Evolutionary conservation across 139 green algal genomes (phyloP), one percentile per base, ranked within the genome.

Genomic region (Ettlia oleoabundans): DNA sequence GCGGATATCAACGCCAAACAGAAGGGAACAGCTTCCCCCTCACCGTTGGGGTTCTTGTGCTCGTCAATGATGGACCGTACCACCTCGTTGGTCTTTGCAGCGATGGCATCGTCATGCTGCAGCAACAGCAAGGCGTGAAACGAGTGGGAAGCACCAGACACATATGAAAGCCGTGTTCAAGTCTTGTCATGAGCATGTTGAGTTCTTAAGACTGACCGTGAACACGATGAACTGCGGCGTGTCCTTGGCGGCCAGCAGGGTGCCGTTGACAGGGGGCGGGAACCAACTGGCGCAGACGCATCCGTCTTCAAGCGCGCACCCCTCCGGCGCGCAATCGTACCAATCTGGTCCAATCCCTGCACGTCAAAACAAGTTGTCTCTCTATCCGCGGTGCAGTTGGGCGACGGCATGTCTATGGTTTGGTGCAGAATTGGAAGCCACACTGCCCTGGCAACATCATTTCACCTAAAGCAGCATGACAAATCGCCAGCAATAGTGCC

Each of bases 21-120:
- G n/a, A n/a, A n/a, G n/a, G n/a, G n/a, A 58, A n/a, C 55, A n/a
- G 73, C 63, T 80, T 51, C 52, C 73, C 5, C 15, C 55, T n/a
- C 55, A 65, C 79, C 82, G 53, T 87, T 87, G 33, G 51, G 51
- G 43, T 87, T 87, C 33, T 71, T 87, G 55, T 80, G 76, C 35
- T 77, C 47, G 65, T 83, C 51, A 6, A 64, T 84, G 37, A 87
- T 65, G 32, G 38, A 47, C 5, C 82, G 82, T 1, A 87, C 62
- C 40, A 37, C 76, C 10, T 4, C 42, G 37, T 84, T 69, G 2
- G 82, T 68, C 10, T 52, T 52, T 2, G 52, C 24, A 7, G 26
- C 61, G 63, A 87, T 80, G 3, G 82, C 75, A 22, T 87, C 82
- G 73, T 87, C 82, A 35, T 87, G 82, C 32, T 47, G 68, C 22